Base-by-base conservation (phyloP, 2,329 filamentous ascomycete genomes). In the Trichophyton mentagrophytes region DNA sequence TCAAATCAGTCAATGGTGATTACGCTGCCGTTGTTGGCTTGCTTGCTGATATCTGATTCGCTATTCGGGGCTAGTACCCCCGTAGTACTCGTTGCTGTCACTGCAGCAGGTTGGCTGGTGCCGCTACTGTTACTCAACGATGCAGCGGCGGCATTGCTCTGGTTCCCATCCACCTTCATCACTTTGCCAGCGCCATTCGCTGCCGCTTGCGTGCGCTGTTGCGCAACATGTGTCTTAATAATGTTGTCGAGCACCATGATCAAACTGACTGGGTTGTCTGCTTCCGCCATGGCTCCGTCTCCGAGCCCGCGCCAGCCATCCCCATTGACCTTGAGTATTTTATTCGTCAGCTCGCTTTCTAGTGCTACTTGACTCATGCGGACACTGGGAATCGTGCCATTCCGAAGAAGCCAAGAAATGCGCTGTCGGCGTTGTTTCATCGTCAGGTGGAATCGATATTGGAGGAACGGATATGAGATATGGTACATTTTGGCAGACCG, bases 271-370 rank as follows among this genome's bases (percentile, higher is more conserved):
- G 74, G 65, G 58, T 69, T 69, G 33, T 69, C 67, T 38, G 67
- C 65, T 25, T 69, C 66, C 11, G 72, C 70, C 36, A 74, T 67
- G 36, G 69, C 72, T 15, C 74, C 74, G 61, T 69, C 71, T 9
- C 70, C 73, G 13, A 75, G 65, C 11, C 74, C 74, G 53, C 67
- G 70, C 74, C 74, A 76, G 3, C 73, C 73, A 57, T 73, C 65
- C 40, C 73, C 73, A 44, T 67, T 71, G 2, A 70, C 69, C 38
- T 67, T 67, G 62, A 73, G 75, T 46, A 76, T 61, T 22, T 66
- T 69, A 53, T 72, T 68, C 36, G 64, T 67, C 25, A 75, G 61
- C 11, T 61, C 66, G 22, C 57, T 61, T 58, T 65, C 64, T 15
- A 70, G 55, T 17, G 40, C 66, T 64, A n/a, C 62, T 64, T 53